Percentiles rank a stretch among this genome's conserved stretches.
These are phyloP conservation scores for Claviceps sp. DNA, from an alignment of 2,329 filamentous ascomycete genomes.

Conservation along the genomic window DNA sequence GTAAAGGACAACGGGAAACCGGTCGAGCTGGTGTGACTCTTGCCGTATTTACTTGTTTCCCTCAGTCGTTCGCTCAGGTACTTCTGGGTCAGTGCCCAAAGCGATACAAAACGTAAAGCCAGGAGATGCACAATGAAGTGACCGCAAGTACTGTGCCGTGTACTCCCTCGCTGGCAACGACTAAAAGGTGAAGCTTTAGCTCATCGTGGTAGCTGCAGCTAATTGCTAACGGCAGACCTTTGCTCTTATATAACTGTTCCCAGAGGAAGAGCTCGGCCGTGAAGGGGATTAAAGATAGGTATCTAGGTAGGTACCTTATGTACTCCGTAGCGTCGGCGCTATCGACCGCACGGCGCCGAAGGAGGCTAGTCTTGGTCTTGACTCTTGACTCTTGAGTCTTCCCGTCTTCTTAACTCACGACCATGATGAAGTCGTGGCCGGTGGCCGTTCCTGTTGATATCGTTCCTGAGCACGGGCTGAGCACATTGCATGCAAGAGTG, in stretches of 20 bases:
- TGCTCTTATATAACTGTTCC: too few relatives aligned
- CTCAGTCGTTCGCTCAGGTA: too few relatives aligned
- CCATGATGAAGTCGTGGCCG: constrained; percentile 2
- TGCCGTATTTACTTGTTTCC: too few relatives aligned
- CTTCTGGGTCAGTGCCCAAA: too few relatives aligned
- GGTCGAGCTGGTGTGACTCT: too few relatives aligned
- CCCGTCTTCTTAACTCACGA: neutral
- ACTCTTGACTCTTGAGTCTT: neutral
- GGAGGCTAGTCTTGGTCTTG: neutral
- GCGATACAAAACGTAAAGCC: too few relatives aligned
- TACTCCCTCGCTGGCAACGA: neutral
- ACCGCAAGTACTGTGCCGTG: neutral
- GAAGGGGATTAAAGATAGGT: neutral
- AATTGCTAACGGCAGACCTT: too few relatives aligned
- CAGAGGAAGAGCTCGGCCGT: neutral
- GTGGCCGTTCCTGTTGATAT: neutral
- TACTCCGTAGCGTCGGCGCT: neutral
- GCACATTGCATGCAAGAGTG: neutral
- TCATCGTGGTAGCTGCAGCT: too few relatives aligned
- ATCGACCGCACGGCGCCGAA: neutral
- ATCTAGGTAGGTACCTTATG: too few relatives aligned
- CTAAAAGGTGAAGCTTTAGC: too few relatives aligned
- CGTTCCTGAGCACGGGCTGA: neutral
- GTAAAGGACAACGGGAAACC: too few relatives aligned
- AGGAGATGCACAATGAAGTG: neutral